Conservation (phyloP, 306 rosid genomes). For the Begonia peltatifolia region DNA sequence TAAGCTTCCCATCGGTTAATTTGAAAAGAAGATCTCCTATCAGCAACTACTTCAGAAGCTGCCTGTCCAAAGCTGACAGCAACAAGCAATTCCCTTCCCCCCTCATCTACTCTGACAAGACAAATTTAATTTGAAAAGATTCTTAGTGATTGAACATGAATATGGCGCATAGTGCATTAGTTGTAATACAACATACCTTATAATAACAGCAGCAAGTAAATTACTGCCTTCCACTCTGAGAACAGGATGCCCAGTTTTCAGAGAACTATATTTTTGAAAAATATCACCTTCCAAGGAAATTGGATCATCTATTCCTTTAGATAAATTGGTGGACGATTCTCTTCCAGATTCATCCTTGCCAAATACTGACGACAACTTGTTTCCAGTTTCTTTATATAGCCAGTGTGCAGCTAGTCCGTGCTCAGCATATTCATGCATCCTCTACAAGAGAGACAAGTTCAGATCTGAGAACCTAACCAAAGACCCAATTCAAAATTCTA, state of each 20-base stretch:
- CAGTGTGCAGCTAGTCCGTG: conserved; percentile 98
- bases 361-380: conserved; percentile 29
- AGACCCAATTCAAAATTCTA: conserved; percentile 3
- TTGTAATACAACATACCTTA: conserved; percentile 28
- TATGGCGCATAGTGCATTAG: neutral
- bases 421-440: conserved; percentile 95
- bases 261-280: conserved; percentile 38
- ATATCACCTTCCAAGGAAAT: conserved; percentile 33
- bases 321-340: conserved; percentile 39
- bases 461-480: too few relatives aligned
- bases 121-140: conserved; percentile 12
- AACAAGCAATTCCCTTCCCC: conserved; percentile 73
- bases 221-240: conserved; percentile 97
- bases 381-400: conserved; percentile 89
- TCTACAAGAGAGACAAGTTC: conserved; percentile 20
- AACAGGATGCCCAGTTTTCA: conserved; percentile 86
- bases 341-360: conserved; percentile 41
- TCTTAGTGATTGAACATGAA: conserved; percentile 5
- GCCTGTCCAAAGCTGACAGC: conserved; percentile 76
- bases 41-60: conserved; percentile 89
- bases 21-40: conserved; percentile 70
- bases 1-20: conserved; percentile 82
- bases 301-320: conserved; percentile 43
- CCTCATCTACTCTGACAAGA: conserved; percentile 55
- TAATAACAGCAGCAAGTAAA: conserved; percentile 80